Base-by-base conservation (phyloP, 2,329 filamentous ascomycete genomes). In the Trichoderma atrobrunneum region DNA sequence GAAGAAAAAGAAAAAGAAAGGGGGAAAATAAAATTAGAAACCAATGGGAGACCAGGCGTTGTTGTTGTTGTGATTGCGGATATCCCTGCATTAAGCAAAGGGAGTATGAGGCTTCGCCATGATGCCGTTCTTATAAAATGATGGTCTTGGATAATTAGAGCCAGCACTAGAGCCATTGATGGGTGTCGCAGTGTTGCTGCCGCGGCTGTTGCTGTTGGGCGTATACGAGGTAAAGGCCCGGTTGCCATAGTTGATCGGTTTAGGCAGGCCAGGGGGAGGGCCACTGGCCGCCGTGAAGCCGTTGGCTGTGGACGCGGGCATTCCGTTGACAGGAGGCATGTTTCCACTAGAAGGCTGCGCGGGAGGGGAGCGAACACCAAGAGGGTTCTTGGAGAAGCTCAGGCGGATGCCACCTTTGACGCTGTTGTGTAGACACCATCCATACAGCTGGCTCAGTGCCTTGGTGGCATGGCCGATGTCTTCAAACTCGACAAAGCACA, bases 401-500 rank as follows among this genome's bases (percentile, higher is more conserved):
- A 99, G 86, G 28, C 96, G 91, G 77, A 99, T 98, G 39, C 96
- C 96, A 7, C 95, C 95, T 80, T 97, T 98, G 78, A 94, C 89
- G 78, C 94, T 97, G 82, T 97, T 98, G 79, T 95, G 94, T 36
- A 98, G 87, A 63, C 89, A 90, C 64, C 92, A 90, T 0, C 96
- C 96, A 78, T 98, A 98, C 1, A 98, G 87, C 71, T 98, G 94
- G 75, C 95, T 90, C 3, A 98, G 87, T 1, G 95, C 92, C 82
- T 96, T 97, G 56, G 95, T 98, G 0, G 96, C 95, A 78, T 94
- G 95, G 1, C 93, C 92, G 12, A 97, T 88, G 77, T 98, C 95
- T 78, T 98, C 95, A 77, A 98, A 99, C 81, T 99, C 96, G 48
- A 99, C 96, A 81, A 98, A 98, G 80, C 96, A 98, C 95, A 98